Base-by-base conservation (phyloP, 441 rosid genomes). In the Hura crepitans region DNA sequence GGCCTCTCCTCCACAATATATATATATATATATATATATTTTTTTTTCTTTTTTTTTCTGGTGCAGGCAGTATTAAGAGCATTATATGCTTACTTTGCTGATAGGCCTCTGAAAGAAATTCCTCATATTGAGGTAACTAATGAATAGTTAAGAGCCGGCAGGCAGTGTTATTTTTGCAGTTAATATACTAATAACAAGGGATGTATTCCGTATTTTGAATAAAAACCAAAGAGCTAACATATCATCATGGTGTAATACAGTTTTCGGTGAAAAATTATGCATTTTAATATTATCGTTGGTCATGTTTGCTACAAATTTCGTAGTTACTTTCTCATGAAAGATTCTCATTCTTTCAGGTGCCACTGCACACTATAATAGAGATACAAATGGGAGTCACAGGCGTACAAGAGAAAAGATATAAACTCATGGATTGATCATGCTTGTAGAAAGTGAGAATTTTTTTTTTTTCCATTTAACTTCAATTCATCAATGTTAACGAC, bases 381-480 rank as follows among this genome's bases (percentile, higher is more conserved):
- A 95, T 92, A 83, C 98, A 95, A 71, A 95, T 96, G 97, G 99
- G 99, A 74, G 99, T 93, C 59, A 80, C 99, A 0, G 99, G 99
- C 8, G 97, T 96, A 66, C 98, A 95, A 76, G 98, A 92, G 88
- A 92, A 95, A 82, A 83, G 97, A 73, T 92, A 92, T 83, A 92
- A 92, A 75, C 98, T 95, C 86, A 92, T 95, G 99, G 97, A 95
- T 78, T 94, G 82, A 84, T n/a, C 39, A 17, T 18, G 33, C 22
- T 66, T 8, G 33, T 28, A 23, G 66, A 69, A 33, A 35, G 17
- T 18, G 55, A 28, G 14, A 65, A 30, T 30, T 65, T 65, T 22
- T 4, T n/a, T 33, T 22, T 25, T 4, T 39, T 14, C 22, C 13
- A 28, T 30, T 27, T 11, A 23, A 35, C 65, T 68, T 65, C 59